Conservation (phyloP, 2,329 filamentous ascomycete genomes). For the Fusarium tricinctum region DNA sequence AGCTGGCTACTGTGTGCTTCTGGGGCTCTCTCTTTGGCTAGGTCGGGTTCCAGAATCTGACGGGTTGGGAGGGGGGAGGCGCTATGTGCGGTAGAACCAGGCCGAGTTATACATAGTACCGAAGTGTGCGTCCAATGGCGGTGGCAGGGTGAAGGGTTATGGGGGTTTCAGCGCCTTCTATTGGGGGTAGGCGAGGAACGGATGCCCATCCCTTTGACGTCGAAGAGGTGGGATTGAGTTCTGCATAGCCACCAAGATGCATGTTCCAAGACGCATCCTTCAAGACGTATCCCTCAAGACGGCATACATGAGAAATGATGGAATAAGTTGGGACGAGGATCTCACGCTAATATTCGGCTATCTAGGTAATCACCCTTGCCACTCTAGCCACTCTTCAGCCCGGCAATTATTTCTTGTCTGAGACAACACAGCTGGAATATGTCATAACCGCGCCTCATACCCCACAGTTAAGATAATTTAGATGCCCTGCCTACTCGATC, state of each 20-base stretch:
- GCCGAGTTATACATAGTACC: slow-evolving; percentile 25
- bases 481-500: background rate
- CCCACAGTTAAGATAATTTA: background rate
- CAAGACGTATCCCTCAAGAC: background rate
- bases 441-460: background rate
- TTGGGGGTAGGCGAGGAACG: background rate
- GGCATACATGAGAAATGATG: too few species aligned
- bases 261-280: background rate
- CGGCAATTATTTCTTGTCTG: background rate
- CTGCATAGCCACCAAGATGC: background rate
- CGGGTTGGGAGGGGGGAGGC: background rate
- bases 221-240: background rate
- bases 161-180: background rate
- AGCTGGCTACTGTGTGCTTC: slow-evolving; percentile 5
- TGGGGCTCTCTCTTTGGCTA: slow-evolving; percentile 15
- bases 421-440: background rate
- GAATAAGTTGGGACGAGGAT: too few species aligned
- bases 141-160: background rate
- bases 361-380: background rate
- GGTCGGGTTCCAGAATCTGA: background rate
- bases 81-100: slow-evolving; percentile 4
- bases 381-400: background rate
- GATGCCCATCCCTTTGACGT: background rate
- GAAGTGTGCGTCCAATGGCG: slow-evolving; percentile 8
- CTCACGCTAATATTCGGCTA: background rate